These are phyloP conservation scores for Coemansia sp. DNA, from an alignment of 192 early-diverging fungal genomes.

Conservation along the genomic window DNA sequence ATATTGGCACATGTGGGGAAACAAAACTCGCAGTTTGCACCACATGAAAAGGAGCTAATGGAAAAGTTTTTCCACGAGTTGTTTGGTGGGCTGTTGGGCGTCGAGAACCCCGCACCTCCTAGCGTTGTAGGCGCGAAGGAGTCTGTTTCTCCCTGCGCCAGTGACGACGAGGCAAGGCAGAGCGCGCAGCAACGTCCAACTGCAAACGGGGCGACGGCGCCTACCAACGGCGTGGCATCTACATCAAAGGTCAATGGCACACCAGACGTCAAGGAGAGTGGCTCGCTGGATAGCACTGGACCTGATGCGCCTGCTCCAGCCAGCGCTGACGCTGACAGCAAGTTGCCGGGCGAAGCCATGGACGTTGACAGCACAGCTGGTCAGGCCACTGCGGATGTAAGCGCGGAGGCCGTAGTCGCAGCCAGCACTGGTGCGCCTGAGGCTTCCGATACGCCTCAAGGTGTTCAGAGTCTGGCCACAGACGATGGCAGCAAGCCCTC, in stretches of 20 bases:
- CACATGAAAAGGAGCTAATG: constrained; percentile 74
- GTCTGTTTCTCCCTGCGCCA: background rate
- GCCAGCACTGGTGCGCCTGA: background rate
- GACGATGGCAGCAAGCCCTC: constrained; percentile 54
- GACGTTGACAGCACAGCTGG: constrained; percentile 4
- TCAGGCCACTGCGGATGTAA: background rate
- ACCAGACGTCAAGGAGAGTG: background rate
- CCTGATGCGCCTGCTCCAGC: background rate
- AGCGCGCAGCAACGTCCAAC: background rate
- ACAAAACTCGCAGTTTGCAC: constrained; percentile 55
- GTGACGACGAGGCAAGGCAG: background rate
- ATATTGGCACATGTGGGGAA: constrained; percentile 75
- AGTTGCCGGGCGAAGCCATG: background rate
- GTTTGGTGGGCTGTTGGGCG: constrained; percentile 60
- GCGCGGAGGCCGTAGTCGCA: background rate
- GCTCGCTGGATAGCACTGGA: background rate
- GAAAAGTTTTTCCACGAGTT: constrained; percentile 74
- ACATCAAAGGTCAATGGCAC: background rate
- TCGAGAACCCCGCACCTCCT: constrained; percentile 23
- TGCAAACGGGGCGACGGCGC: background rate
- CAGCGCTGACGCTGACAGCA: constrained; percentile 3
- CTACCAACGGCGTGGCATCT: constrained; percentile 16
- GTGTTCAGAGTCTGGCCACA: background rate
- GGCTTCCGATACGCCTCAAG: background rate
- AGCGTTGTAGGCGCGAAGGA: background rate